phyloP scores from a whole-genome alignment of 1,284 basidiomycete genomes.

The Chiua sp. region DNA sequence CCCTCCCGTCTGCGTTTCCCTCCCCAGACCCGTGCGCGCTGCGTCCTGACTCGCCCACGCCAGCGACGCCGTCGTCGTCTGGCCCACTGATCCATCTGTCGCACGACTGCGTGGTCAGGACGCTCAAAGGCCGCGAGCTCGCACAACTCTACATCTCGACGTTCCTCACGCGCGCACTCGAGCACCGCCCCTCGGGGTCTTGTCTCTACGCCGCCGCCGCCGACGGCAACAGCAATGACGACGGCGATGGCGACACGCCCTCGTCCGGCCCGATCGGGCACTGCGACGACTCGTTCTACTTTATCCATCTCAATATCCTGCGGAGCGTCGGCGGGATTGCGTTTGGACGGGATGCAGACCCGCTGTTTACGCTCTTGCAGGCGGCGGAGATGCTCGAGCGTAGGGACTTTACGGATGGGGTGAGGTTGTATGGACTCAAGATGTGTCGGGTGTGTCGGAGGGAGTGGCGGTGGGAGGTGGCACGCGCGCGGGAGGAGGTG shows the following conservation, averaged over 20 bases:
- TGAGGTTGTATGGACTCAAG: slow-evolving; percentile 57
- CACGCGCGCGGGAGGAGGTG: slow-evolving; percentile 61
- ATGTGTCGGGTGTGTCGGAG: slow-evolving; percentile 66
- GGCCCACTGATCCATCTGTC: slow-evolving; percentile 42
- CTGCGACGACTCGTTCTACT: slow-evolving; percentile 75
- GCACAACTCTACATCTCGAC: slow-evolving; percentile 65
- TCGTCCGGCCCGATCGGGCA: slow-evolving; percentile 26
- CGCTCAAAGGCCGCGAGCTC: slow-evolving; percentile 64
- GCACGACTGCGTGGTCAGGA: slow-evolving; percentile 50
- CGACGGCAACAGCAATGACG: too few species aligned
- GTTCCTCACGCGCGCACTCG: slow-evolving; percentile 63
- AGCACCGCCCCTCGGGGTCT: slow-evolving; percentile 51
- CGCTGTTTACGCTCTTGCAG: slow-evolving; percentile 68
- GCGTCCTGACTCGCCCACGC: not conserved
- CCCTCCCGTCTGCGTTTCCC: slow-evolving; percentile 30
- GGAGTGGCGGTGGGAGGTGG: slow-evolving; percentile 58
- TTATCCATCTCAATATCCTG: slow-evolving; percentile 72
- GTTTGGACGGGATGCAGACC: slow-evolving; percentile 72
- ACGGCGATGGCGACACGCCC: not conserved
- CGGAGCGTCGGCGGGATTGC: slow-evolving; percentile 73
- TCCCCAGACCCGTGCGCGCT: slow-evolving; percentile 28
- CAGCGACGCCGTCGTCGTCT: not conserved
- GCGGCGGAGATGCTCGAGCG: slow-evolving; percentile 71
- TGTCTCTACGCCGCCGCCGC: slow-evolving; percentile 48
- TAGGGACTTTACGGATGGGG: slow-evolving; percentile 70